phyloP scores from a whole-genome alignment of 345 rosid species.

The Boechera stricta region DNA sequence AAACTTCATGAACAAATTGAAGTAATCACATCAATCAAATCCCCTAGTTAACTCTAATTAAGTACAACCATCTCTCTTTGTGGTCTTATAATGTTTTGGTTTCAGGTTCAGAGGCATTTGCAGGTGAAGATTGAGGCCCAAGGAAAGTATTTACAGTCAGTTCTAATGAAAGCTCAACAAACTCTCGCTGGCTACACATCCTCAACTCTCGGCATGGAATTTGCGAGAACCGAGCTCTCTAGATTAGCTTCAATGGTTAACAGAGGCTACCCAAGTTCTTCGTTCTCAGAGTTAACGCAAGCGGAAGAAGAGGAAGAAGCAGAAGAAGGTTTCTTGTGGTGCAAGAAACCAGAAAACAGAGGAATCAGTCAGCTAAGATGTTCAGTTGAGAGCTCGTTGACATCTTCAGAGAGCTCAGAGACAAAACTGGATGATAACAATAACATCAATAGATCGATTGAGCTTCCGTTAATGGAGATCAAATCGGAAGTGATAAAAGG shows the following conservation, averaged over 20 bases:
- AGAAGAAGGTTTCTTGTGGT: conserved; percentile 30
- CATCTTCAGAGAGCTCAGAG: conserved; percentile 83
- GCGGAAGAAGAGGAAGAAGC: conserved; percentile 39
- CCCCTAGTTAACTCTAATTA: neutral
- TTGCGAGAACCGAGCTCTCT: conserved; percentile 75
- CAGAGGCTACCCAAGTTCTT: conserved; percentile 48
- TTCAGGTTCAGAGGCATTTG: conserved; percentile 90
- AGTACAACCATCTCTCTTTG: neutral
- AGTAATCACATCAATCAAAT: conserved; percentile 45
- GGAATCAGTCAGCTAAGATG: conserved; percentile 47
- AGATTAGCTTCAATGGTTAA: conserved; percentile 72
- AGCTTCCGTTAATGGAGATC: conserved; percentile 68
- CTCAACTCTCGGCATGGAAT: conserved; percentile 61
- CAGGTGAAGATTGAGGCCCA: conserved; percentile 98
- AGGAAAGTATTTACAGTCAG: conserved; percentile 89
- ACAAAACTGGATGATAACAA: conserved; percentile 48
- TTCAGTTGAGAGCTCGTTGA: conserved; percentile 86
- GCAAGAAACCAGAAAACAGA: conserved; percentile 36
- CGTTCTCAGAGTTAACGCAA: conserved; percentile 57
- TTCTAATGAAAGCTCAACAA: conserved; percentile 87
- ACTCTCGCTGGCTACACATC: conserved; percentile 74
- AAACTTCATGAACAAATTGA: conserved; percentile 95
- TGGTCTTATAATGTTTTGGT: neutral
- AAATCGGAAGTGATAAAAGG: conserved; percentile 49
- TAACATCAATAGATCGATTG: conserved; percentile 43